Evolutionary conservation across 2,329 filamentous ascomycete species (phyloP).

Genomic region (Cercospora brassicicola): DNA sequence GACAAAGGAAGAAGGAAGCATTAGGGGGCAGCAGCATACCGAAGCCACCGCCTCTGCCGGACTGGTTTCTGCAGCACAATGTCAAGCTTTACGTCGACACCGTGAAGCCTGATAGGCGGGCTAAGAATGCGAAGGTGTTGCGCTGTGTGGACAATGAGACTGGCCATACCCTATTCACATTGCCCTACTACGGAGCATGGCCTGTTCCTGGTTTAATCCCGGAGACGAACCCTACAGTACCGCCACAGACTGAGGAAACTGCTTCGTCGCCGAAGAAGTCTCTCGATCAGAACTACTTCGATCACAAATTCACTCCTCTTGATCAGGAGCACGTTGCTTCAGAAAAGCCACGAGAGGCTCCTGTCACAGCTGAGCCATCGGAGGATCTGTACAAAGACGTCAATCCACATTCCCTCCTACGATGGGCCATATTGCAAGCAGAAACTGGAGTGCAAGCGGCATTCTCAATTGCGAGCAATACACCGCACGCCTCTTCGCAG

Average conservation of each 20-base stretch:
- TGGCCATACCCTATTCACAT: constrained; percentile 36
- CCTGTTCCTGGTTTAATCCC: constrained; percentile 19
- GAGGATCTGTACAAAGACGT: constrained; percentile 17
- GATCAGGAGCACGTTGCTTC: neutral
- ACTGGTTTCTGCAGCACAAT: constrained; percentile 43
- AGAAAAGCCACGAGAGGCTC: neutral
- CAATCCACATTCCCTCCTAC: constrained; percentile 24
- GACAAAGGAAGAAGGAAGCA: constrained; percentile 22
- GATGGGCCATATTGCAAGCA: constrained; percentile 32
- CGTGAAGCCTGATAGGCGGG: constrained; percentile 16
- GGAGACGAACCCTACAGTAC: neutral
- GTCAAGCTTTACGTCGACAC: constrained; percentile 32
- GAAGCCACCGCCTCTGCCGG: constrained; percentile 39
- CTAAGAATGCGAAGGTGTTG: constrained; percentile 27
- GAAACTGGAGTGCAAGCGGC: constrained; percentile 32
- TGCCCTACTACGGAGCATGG: constrained; percentile 32
- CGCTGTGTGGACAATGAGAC: constrained; percentile 36
- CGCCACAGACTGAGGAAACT: neutral
- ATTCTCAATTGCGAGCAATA: constrained; percentile 22
- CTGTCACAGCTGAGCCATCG: constrained; percentile 8
- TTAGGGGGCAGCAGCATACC: constrained; percentile 25
- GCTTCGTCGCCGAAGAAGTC: constrained; percentile 14
- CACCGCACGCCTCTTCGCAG: constrained; percentile 22
- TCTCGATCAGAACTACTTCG: constrained; percentile 28
- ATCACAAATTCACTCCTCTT: constrained; percentile 20